A percentile compares a stretch with the other conserved stretches of the same genome.
Evolutionary conservation across 768 basidiomycete species (phyloP).

Genomic region (Lentinula guzmanii): DNA sequence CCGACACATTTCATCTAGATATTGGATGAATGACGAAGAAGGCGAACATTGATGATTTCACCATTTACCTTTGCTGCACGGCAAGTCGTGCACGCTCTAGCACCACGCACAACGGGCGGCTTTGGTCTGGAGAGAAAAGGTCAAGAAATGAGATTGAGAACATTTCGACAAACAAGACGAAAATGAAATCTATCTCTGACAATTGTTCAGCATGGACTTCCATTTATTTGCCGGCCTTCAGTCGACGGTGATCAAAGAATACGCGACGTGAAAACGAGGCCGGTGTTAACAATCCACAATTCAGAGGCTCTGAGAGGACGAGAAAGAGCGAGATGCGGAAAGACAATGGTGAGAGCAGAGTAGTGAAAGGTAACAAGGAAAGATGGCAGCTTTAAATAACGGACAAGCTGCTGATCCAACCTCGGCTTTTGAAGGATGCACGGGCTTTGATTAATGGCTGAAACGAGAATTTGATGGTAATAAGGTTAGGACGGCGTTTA

Average conservation of each 20-base stretch:
- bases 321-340: neutral
- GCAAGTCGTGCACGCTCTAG: conserved; percentile 78
- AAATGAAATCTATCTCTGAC: neutral
- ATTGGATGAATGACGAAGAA: conserved; percentile 9
- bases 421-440: neutral
- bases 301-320: neutral
- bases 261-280: neutral
- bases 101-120: conserved; percentile 45
- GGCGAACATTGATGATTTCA: conserved; percentile 7
- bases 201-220: neutral
- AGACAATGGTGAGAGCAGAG: neutral
- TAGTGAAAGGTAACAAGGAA: neutral
- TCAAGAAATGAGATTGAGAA: conserved; percentile 18
- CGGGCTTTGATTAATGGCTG: neutral
- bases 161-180: neutral
- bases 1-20: conserved; percentile 87
- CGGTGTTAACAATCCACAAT: neutral
- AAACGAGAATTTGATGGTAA: neutral
- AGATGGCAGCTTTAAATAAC: neutral
- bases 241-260: conserved; percentile 3
- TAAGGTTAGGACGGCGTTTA: neutral
- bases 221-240: neutral
- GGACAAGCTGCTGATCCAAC: neutral
- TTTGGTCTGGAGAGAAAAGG: conserved; percentile 28
- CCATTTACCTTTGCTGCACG: conserved; percentile 67